These are phyloP conservation scores for Coniochaeta sp. DNA, from an alignment of 2,329 filamentous ascomycete species.

Conservation along the genomic window DNA sequence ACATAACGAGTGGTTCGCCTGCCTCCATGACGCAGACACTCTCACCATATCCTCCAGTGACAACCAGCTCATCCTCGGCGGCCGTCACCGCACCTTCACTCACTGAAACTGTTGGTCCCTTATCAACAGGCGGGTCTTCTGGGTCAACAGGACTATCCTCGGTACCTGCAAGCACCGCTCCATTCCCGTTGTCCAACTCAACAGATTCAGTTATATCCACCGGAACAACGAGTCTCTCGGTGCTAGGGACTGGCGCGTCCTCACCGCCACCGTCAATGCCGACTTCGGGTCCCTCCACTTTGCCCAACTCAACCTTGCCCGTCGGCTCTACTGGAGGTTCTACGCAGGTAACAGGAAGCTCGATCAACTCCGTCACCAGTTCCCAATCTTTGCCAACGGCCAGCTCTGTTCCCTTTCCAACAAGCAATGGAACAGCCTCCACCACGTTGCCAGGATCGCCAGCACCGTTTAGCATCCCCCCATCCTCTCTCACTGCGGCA, in stretches of 20 bases:
- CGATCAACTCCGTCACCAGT: not conserved
- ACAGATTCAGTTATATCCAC: not conserved
- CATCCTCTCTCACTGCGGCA: not conserved
- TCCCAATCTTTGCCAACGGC: not conserved
- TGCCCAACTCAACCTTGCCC: not conserved
- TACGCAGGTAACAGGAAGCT: not conserved
- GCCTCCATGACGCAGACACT: not conserved
- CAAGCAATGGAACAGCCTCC: not conserved
- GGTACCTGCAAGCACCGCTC: not conserved
- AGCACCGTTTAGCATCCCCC: not conserved
- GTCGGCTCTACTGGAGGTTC: not conserved
- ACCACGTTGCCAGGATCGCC: not conserved
- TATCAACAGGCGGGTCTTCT: not conserved
- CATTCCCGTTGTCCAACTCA: not conserved
- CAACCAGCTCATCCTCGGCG: not conserved
- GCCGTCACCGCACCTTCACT: slow-evolving; percentile 3
- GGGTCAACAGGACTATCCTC: not conserved
- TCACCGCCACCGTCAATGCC: not conserved
- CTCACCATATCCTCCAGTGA: not conserved
- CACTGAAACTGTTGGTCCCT: slow-evolving; percentile 3
- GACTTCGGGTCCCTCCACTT: not conserved
- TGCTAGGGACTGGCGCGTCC: not conserved
- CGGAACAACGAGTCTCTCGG: not conserved
- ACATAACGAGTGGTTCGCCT: not conserved
- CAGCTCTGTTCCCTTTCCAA: not conserved